Base-by-base conservation (phyloP, 495 filamentous ascomycete genomes). In the Umbilicaria muhlenbergii region DNA sequence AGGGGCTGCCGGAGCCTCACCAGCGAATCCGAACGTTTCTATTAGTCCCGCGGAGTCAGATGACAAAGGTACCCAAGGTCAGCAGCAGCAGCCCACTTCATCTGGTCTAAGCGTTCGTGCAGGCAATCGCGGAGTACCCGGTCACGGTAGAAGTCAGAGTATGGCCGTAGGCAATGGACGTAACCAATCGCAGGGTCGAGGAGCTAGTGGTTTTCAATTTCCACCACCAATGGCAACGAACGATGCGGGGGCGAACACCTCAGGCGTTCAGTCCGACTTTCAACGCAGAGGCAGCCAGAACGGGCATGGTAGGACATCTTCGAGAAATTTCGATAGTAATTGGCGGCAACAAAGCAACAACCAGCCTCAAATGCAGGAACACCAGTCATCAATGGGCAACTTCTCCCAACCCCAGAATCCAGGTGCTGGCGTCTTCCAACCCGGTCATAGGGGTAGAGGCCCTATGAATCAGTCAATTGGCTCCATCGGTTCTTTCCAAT, bases 321-420 rank as follows among this genome's bases (percentile, higher is more conserved):
- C 91, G 13, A 73, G 91, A 28, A 98, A 96, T 57, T 98, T 96
- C 61, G 92, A 98, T 48, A 77, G 86, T 49, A 96, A 98, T 62
- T 98, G 91, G 91, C 80, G 91, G 51, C 89, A 91, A 58, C 91
- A 83, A 48, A 78, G 76, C 56, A 81, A 81, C 53, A 69, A 64
- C 35, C 73, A 76, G 49, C 54, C 54, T 37, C 69, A 71, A 43
- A 54, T 56, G 28, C 70, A 71, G 47, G 67, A 73, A 39, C 67
- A 73, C 44, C 69, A 70, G 50, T 62, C 65, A 42, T 55, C 62
- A 13, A 77, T 77, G 57, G 77, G 74, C 40, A 79, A 80, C 53
- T 79, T 81, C 51, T 81, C 78, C 43, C 78, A 79, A 32, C 65
- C 73, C 42, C 62, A 71, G 55, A 71, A 69, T 43, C 60, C 66